Conservation (phyloP, 805 yeast genomes). For the Teunomyces tritomae region DNA sequence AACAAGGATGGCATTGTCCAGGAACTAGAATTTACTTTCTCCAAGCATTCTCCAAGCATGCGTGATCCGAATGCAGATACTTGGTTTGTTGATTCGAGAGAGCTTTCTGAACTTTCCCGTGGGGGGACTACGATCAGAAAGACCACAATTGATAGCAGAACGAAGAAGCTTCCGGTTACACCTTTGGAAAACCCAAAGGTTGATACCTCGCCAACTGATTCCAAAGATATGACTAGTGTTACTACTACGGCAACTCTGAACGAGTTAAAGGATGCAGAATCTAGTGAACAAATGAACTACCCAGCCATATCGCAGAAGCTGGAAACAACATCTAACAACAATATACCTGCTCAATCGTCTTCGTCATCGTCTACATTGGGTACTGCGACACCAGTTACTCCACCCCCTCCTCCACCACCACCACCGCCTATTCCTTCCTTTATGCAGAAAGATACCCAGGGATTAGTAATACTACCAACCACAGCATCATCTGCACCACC, state of each 20-base stretch:
- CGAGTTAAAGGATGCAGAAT: not conserved
- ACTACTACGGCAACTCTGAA: not conserved
- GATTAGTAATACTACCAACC: not conserved
- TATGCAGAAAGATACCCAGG: not conserved
- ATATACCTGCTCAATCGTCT: not conserved
- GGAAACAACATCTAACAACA: not conserved
- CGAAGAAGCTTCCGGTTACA: not conserved
- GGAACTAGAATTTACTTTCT: constrained; percentile 11
- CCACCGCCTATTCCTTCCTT: not conserved
- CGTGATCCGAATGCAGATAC: not conserved
- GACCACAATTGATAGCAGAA: not conserved
- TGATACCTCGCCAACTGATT: not conserved
- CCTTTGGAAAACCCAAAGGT: not conserved
- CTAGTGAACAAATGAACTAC: too few species aligned
- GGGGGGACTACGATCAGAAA: not conserved
- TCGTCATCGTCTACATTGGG: not conserved
- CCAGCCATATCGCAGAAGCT: too few species aligned
- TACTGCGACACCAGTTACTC: not conserved
- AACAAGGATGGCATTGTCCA: constrained; percentile 7
- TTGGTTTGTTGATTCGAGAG: not conserved
- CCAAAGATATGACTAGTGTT: not conserved
- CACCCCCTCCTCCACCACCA: constrained; percentile 7
- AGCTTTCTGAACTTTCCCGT: not conserved
- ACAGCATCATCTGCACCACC: constrained; percentile 17
- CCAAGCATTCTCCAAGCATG: not conserved